These are phyloP conservation scores for Xerocomus amazonicus DNA, from an alignment of 1,284 basidiomycete genomes.

Conservation along the genomic window DNA sequence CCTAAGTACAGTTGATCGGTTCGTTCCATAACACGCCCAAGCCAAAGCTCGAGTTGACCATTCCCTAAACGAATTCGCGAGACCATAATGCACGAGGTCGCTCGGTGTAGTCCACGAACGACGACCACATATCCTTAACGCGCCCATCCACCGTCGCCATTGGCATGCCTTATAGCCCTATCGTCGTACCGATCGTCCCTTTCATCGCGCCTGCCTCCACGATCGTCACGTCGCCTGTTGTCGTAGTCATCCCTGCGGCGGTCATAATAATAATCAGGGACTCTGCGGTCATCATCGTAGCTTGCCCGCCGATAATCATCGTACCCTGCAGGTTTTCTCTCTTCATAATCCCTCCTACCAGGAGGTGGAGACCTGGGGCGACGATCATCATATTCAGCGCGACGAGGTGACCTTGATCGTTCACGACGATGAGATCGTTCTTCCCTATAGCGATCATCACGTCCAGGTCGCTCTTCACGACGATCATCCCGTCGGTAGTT, in stretches of 20 bases:
- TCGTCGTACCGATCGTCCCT: slow-evolving; percentile 75
- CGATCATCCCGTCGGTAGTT: slow-evolving; percentile 70
- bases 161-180: slow-evolving; percentile 62
- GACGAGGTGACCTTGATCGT: slow-evolving; percentile 70
- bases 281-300: slow-evolving; percentile 69
- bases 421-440: slow-evolving; percentile 55
- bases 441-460: slow-evolving; percentile 53
- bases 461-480: slow-evolving; percentile 52
- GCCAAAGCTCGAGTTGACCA: slow-evolving; percentile 40
- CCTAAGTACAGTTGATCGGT: slow-evolving; percentile 40
- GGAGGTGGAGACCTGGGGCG: slow-evolving; percentile 76
- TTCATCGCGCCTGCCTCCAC: slow-evolving; percentile 63
- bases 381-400: slow-evolving; percentile 63
- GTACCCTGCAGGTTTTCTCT: slow-evolving; percentile 81
- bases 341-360: slow-evolving; percentile 64
- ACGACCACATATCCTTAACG: slow-evolving; percentile 46
- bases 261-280: slow-evolving; percentile 74
- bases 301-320: slow-evolving; percentile 75
- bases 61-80: slow-evolving; percentile 36
- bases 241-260: slow-evolving; percentile 67
- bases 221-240: slow-evolving; percentile 63
- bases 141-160: slow-evolving; percentile 70
- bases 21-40: slow-evolving; percentile 38
- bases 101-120: slow-evolving; percentile 39
- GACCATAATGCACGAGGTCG: slow-evolving; percentile 45